phyloP scores from a whole-genome alignment of 257 asterid species.

The Catharanthus roseus region DNA sequence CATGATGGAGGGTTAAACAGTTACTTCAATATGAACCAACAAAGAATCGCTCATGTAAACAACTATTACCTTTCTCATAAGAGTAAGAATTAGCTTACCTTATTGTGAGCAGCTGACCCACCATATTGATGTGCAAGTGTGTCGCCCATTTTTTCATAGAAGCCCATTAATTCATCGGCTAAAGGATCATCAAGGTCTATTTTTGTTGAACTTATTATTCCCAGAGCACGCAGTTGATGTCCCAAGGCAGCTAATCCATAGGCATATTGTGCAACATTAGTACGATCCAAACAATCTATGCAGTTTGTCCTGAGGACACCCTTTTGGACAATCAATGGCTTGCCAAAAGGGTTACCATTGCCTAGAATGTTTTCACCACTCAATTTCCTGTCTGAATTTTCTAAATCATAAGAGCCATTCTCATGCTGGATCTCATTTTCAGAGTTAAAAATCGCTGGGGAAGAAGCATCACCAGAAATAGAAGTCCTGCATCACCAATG shows the following conservation, averaged over 20 bases:
- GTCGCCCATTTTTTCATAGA: conserved; percentile 98
- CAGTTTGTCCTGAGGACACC: conserved; percentile 98
- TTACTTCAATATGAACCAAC: background rate
- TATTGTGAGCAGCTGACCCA: conserved; percentile 99
- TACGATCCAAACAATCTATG: conserved; percentile 97
- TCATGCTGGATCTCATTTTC: conserved; percentile 43
- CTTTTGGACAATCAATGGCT: conserved; percentile 57
- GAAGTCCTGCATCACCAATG: conserved; percentile 39
- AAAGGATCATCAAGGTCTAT: conserved; percentile 93
- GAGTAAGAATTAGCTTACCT: conserved; percentile 39
- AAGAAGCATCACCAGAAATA: conserved; percentile 38
- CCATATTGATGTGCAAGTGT: conserved; percentile 99
- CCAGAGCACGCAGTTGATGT: conserved; percentile 72
- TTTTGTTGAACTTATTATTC: conserved; percentile 53
- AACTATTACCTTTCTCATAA: background rate
- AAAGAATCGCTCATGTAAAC: background rate
- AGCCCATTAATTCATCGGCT: conserved; percentile 85
- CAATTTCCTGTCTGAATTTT: conserved; percentile 38
- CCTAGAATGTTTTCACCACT: conserved; percentile 30
- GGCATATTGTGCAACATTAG: conserved; percentile 97
- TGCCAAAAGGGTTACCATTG: conserved; percentile 41
- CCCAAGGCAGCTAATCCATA: conserved; percentile 96
- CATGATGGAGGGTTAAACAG: background rate
- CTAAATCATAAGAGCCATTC: conserved; percentile 47
- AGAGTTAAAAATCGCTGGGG: conserved; percentile 27